Conservation (phyloP, 345 rosid genomes). For the rapeseed (Brassica napus) region Da-Ae NC_063435.1:1257001-1257500, state of each 20-base stretch:
- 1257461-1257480: conserved; percentile 73
- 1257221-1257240: conserved; percentile 80
- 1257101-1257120: conserved; percentile 5
- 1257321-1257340: conserved; percentile 76
- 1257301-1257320: conserved; percentile 80
- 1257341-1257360: conserved; percentile 67
- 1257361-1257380: conserved; percentile 89
- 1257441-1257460: conserved; percentile 72
- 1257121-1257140: not conserved
- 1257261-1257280: conserved; percentile 96
- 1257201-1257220: conserved; percentile 37
- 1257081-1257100: conserved; percentile 48
- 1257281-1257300: conserved; percentile 95
- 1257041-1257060: conserved; percentile 80
- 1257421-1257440: conserved; percentile 79
- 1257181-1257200: not conserved
- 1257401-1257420: conserved; percentile 77
- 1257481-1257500: conserved; percentile 95
- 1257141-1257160: not conserved
- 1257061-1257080: conserved; percentile 81
- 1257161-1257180: not conserved
- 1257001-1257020: conserved; percentile 69
- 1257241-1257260: conserved; percentile 83
- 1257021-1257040: conserved; percentile 84
- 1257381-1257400: conserved; percentile 87